Conservation (phyloP, 257 asterid species). For the Scutellaria minor region DNA sequence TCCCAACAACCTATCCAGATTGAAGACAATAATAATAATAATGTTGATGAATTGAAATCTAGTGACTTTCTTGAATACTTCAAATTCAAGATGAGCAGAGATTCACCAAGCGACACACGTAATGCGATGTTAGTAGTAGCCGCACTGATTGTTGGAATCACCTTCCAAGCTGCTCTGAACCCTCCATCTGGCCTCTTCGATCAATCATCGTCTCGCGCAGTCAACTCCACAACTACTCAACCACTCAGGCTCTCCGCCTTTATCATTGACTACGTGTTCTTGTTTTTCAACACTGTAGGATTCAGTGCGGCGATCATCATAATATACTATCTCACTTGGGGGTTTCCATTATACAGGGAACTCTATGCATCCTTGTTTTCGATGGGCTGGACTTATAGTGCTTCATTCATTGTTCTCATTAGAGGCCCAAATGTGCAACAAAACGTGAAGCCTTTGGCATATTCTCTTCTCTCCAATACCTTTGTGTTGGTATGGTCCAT, state of each 20-base stretch:
- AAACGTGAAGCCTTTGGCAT: background rate
- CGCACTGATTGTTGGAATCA: slow-evolving; percentile 3
- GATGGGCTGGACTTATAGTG: background rate
- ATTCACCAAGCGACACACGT: slow-evolving; percentile 16
- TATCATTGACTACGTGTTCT: background rate
- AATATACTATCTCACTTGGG: slow-evolving; percentile 8
- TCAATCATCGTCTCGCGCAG: background rate
- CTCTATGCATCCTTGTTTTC: background rate
- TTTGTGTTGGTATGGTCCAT: background rate
- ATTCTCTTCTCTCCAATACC: background rate
- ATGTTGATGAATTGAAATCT: too few species aligned
- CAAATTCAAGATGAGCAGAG: slow-evolving; percentile 19
- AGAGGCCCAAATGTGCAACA: background rate
- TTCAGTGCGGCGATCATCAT: background rate
- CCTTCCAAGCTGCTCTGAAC: slow-evolving; percentile 18
- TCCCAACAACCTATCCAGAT: background rate
- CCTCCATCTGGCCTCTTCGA: slow-evolving; percentile 13
- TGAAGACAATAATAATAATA: too few species aligned
- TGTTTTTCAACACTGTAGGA: background rate
- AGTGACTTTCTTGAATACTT: too few species aligned
- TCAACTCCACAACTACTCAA: background rate
- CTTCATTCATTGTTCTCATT: background rate
- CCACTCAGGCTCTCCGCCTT: background rate
- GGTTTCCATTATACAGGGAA: slow-evolving; percentile 17
- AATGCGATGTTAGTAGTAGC: slow-evolving; percentile 4